Evolutionary conservation across 257 asterid species (phyloP).

Genomic region (Plantago elongata): DNA sequence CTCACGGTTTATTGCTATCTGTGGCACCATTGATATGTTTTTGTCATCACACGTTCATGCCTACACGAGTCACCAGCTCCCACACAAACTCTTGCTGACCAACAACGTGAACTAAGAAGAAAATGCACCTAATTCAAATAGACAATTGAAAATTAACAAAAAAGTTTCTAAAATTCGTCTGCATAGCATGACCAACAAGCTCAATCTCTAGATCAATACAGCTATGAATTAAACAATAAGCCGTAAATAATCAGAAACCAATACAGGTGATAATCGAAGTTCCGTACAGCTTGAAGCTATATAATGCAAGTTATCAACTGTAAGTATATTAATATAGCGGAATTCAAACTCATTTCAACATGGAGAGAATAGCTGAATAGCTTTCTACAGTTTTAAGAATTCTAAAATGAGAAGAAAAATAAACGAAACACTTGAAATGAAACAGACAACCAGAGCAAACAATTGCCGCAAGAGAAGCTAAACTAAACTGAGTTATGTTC

Average conservation of each 20-base stretch:
- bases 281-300: not conserved
- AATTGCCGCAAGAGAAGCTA: constrained; percentile 21
- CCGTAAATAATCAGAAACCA: too few species aligned
- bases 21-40: constrained; percentile 51
- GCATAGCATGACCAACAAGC: not conserved
- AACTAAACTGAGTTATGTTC: constrained; percentile 6
- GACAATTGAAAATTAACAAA: constrained; percentile 1
- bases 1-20: constrained; percentile 46
- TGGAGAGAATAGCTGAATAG: not conserved
- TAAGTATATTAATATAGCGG: not conserved
- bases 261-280: not conserved
- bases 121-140: constrained; percentile 22
- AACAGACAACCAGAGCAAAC: too few species aligned
- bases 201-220: not conserved
- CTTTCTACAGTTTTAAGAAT: not conserved
- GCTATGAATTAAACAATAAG: not conserved
- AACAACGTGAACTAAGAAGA: not conserved
- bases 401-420: not conserved
- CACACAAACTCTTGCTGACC: not conserved
- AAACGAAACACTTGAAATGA: not conserved
- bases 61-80: constrained; percentile 13
- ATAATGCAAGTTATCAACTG: not conserved
- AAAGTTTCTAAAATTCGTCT: not conserved
- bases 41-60: constrained; percentile 26
- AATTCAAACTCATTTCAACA: not conserved